Percentiles rank a stretch among this genome's conserved stretches.
These are phyloP conservation scores for Fragaria ananassa DNA, from an alignment of 306 rosid genomes.

Conservation along the genomic window DNA sequence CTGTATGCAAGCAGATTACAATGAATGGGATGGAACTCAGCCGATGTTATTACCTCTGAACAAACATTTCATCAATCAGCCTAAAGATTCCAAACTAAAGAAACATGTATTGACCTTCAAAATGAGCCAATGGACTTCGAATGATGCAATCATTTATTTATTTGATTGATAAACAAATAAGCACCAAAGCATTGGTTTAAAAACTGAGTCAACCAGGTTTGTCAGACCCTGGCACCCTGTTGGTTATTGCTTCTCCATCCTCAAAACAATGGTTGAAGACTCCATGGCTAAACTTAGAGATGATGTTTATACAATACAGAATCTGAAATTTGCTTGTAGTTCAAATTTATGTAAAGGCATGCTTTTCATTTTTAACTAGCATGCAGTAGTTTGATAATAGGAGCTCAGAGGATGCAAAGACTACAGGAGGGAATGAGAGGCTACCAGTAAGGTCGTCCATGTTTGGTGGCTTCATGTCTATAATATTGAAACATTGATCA, in stretches of 20 bases:
- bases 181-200: background rate
- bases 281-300: background rate
- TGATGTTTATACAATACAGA: background rate
- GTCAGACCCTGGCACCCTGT: background rate
- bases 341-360: background rate
- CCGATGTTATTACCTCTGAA: conserved; percentile 67
- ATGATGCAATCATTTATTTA: background rate
- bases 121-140: background rate
- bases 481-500: conserved; percentile 63
- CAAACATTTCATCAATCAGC: conserved; percentile 20
- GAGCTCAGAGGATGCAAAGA: conserved; percentile 16
- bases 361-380: background rate
- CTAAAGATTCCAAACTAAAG: background rate
- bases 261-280: background rate
- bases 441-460: conserved; percentile 71
- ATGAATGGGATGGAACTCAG: conserved; percentile 74
- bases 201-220: background rate
- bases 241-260: background rate
- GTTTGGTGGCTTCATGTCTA: conserved; percentile 66
- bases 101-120: background rate
- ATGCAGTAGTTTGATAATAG: conserved; percentile 1
- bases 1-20: conserved; percentile 74
- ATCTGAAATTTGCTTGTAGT: background rate
- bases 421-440: conserved; percentile 12
- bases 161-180: background rate